A percentile compares a stretch with the other conserved stretches of the same genome.
Evolutionary conservation across 140 eudicot genomes (phyloP).

Genomic region (Senecio squalidus): DNA sequence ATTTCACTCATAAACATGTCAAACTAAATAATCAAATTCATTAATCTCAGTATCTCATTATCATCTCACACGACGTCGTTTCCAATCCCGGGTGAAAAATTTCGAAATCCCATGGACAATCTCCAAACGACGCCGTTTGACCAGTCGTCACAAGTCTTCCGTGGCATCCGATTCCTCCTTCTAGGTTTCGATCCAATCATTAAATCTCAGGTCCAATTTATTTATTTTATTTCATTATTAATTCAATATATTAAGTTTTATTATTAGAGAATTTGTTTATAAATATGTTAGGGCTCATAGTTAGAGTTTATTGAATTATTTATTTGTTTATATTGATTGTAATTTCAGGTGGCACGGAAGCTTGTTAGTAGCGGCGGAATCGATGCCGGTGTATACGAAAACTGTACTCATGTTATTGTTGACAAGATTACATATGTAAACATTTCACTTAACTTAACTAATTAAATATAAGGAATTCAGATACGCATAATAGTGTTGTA

Average conservation of each 20-base stretch:
- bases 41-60: too few species aligned
- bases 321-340: too few species aligned
- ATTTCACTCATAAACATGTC: not conserved
- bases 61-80: not conserved
- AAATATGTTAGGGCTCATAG: too few species aligned
- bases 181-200: slow-evolving; percentile 57
- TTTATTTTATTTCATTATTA: not conserved
- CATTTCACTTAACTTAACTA: not conserved
- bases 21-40: not conserved
- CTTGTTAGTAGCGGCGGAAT: slow-evolving; percentile 72
- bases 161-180: slow-evolving; percentile 65
- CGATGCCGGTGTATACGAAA: slow-evolving; percentile 55
- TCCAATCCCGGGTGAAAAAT: not conserved
- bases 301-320: too few species aligned
- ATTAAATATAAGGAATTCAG: too few species aligned
- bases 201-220: slow-evolving; percentile 39
- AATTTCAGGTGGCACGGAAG: slow-evolving; percentile 49
- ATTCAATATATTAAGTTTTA: not conserved
- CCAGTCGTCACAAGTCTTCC: slow-evolving; percentile 39
- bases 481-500: too few species aligned
- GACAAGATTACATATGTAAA: slow-evolving; percentile 54
- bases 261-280: not conserved
- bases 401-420: slow-evolving; percentile 82
- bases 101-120: slow-evolving; percentile 1
- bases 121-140: slow-evolving; percentile 24